Conservation (phyloP, 805 yeast genomes). For the Candida vaughaniae region DNA sequence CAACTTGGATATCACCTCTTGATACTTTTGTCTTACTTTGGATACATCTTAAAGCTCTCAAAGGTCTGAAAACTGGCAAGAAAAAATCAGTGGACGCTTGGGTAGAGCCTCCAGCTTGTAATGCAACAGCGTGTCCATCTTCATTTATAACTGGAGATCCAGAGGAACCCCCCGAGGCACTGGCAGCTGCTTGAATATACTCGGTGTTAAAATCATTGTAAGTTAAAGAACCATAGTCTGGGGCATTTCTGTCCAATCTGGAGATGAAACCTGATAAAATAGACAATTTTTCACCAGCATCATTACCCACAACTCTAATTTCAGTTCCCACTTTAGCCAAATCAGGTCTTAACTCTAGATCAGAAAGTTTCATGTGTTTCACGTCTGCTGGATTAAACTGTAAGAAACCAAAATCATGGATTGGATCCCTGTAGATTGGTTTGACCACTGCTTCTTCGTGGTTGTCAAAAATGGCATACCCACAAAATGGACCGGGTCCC, state of each 20-base stretch:
- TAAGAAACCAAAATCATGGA: conserved; percentile 91
- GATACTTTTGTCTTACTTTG: conserved; percentile 61
- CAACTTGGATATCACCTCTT: conserved; percentile 90
- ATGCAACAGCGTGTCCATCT: conserved; percentile 83
- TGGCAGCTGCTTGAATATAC: conserved; percentile 93
- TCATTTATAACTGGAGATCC: conserved; percentile 96
- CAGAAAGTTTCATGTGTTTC: conserved; percentile 70
- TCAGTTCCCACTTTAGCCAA: conserved; percentile 89
- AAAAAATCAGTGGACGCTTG: conserved; percentile 94
- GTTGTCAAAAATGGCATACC: conserved; percentile 89
- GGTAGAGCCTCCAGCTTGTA: conserved; percentile 92
- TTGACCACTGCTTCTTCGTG: conserved; percentile 89
- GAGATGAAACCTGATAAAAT: conserved; percentile 84
- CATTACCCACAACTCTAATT: conserved; percentile 93
- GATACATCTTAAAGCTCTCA: conserved; percentile 75
- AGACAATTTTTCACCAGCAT: conserved; percentile 91
- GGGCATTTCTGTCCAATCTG: conserved; percentile 89
- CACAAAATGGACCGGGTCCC: conserved; percentile 92
- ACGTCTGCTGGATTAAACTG: conserved; percentile 70
- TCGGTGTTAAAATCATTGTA: conserved; percentile 93
- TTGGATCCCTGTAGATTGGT: conserved; percentile 90
- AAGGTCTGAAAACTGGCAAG: conserved; percentile 78
- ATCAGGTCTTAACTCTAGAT: conserved; percentile 72
- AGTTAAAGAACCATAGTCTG: conserved; percentile 84
- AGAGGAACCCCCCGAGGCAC: conserved; percentile 93